These are phyloP conservation scores for Macroventuria anomochaeta DNA, from an alignment of 2,329 filamentous ascomycete species.

Conservation along the genomic window DNA sequence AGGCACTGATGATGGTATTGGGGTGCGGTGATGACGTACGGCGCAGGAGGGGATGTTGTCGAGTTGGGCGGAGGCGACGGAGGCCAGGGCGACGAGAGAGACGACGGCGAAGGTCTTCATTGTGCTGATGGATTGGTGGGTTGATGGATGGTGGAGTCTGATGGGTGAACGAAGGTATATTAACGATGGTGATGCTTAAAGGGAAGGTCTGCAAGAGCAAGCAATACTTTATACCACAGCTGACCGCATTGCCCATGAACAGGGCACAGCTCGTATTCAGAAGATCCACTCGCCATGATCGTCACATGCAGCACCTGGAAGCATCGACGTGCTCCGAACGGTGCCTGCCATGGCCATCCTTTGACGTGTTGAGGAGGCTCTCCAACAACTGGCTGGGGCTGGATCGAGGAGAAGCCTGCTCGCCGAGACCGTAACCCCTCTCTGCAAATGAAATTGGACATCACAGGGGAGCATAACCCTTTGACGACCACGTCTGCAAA, in stretches of 20 bases:
- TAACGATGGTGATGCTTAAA: conserved; percentile 3
- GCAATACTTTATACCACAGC: conserved; percentile 30
- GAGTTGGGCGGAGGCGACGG: conserved; percentile 56
- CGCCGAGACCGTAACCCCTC: conserved; percentile 12
- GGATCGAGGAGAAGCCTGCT: conserved; percentile 16
- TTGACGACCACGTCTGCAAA: conserved; percentile 17
- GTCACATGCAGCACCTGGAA: conserved; percentile 30
- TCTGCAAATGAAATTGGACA: conserved; percentile 25
- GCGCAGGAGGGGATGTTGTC: conserved; percentile 55
- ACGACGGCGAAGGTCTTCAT: conserved; percentile 50
- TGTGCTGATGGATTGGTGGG: conserved; percentile 25
- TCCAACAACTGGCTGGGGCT: conserved; percentile 14
- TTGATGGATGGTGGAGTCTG: neutral
- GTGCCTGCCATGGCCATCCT: conserved; percentile 22
- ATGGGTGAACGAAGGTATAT: neutral
- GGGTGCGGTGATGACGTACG: conserved; percentile 43
- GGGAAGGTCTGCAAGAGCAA: neutral
- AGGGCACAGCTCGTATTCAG: conserved; percentile 22
- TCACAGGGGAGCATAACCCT: conserved; percentile 28
- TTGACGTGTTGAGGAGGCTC: conserved; percentile 8
- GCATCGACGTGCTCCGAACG: conserved; percentile 23
- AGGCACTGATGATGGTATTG: too few relatives aligned
- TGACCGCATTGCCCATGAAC: conserved; percentile 18
- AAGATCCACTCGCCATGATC: conserved; percentile 23
- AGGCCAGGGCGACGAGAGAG: conserved; percentile 52